These are phyloP conservation scores for Phytopythium delawarense DNA, from an alignment of 352 stramenopile species.

Conservation along the genomic window DNA sequence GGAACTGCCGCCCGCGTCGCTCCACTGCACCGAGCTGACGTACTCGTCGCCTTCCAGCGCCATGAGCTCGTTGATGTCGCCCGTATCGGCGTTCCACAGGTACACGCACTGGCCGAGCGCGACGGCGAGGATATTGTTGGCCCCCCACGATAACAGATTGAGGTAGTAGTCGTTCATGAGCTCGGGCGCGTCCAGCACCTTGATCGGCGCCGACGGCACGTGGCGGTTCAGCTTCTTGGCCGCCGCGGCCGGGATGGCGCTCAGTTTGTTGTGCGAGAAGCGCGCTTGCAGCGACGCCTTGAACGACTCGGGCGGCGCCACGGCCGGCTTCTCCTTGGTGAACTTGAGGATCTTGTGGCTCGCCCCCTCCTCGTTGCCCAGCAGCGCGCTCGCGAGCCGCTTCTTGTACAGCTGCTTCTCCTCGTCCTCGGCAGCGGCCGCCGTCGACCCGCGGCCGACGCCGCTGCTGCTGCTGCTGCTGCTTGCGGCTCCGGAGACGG, in stretches of 20 bases:
- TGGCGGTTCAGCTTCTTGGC: slow-evolving; percentile 91
- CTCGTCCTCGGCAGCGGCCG: slow-evolving; percentile 43
- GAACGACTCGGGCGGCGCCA: slow-evolving; percentile 91
- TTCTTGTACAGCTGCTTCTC: slow-evolving; percentile 84
- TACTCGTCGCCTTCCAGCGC: slow-evolving; percentile 89
- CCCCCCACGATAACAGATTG: slow-evolving; percentile 97
- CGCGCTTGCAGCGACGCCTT: slow-evolving; percentile 91
- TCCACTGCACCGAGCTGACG: slow-evolving; percentile 97
- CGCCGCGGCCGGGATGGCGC: slow-evolving; percentile 49
- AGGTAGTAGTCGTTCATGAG: slow-evolving; percentile 99
- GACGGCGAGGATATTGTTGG: slow-evolving; percentile 96
- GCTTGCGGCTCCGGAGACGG: background rate
- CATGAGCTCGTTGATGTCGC: slow-evolving; percentile 95
- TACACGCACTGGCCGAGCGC: slow-evolving; percentile 97
- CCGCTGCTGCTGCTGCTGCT: slow-evolving; percentile 5
- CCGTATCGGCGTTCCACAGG: slow-evolving; percentile 96
- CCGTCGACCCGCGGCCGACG: slow-evolving; percentile 6
- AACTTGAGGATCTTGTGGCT: slow-evolving; percentile 97
- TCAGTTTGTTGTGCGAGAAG: slow-evolving; percentile 96
- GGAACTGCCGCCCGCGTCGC: slow-evolving; percentile 75
- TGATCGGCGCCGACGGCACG: slow-evolving; percentile 95
- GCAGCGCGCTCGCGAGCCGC: slow-evolving; percentile 68
- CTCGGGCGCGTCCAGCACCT: slow-evolving; percentile 97
- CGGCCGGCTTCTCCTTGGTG: slow-evolving; percentile 94
- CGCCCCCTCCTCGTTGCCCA: slow-evolving; percentile 68